Conservation (phyloP, 306 rosid genomes). For the Pyrus pyrifolia region DNA sequence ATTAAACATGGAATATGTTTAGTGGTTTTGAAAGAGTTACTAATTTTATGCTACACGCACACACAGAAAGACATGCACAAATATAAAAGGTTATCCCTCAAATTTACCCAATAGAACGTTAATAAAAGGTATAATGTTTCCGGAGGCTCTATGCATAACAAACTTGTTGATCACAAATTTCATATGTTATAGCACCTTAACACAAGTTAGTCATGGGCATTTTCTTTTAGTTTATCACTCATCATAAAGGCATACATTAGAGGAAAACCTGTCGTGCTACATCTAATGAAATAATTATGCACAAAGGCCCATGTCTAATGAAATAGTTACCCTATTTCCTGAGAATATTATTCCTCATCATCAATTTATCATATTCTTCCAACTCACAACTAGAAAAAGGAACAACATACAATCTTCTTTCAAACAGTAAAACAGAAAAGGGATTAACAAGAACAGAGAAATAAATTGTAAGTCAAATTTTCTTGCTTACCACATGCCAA, state of each 20-base stretch:
- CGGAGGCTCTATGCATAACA: background rate
- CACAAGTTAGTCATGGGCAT: background rate
- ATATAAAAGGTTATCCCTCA: background rate
- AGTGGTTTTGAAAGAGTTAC: background rate
- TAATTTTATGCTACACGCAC: background rate
- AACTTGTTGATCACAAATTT: background rate
- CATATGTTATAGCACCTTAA: background rate
- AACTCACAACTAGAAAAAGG: slow-evolving; percentile 1
- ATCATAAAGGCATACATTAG: background rate
- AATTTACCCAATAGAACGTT: background rate
- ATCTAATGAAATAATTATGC: background rate
- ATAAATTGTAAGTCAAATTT: background rate
- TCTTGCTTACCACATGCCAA: slow-evolving; percentile 78
- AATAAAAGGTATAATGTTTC: background rate
- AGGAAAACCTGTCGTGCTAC: background rate
- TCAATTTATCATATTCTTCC: background rate
- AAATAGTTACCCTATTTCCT: background rate
- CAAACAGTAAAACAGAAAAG: background rate
- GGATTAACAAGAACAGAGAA: slow-evolving; percentile 1
- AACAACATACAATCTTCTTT: background rate
- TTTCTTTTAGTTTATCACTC: background rate
- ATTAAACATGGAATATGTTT: background rate
- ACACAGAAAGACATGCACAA: background rate
- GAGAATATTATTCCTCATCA: background rate
- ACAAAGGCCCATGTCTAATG: background rate